phyloP scores from a whole-genome alignment of 1,284 basidiomycete genomes.

The Cryptococcus jaspeensis region DNA sequence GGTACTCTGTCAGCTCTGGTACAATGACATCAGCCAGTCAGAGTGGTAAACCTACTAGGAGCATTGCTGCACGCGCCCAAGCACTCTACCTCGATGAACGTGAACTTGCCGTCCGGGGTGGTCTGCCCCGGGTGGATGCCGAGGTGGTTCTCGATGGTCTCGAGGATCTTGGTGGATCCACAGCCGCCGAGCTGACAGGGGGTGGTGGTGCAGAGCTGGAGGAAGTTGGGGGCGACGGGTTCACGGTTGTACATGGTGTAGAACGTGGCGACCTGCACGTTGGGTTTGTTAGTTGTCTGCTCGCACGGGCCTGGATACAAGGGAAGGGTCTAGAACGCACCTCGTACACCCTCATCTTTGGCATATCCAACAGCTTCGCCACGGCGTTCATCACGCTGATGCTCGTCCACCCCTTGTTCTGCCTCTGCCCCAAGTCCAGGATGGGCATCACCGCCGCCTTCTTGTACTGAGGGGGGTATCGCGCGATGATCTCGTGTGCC shows the following conservation, averaged over 20 bases:
- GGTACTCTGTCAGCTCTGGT: neutral
- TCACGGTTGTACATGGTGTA: conserved; percentile 99
- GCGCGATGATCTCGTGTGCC: conserved; percentile 84
- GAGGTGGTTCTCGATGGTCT: conserved; percentile 80
- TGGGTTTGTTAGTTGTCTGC: neutral
- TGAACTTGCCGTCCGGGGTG: conserved; percentile 94
- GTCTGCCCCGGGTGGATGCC: conserved; percentile 85
- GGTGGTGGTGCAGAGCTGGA: conserved; percentile 98
- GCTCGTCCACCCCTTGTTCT: conserved; percentile 98
- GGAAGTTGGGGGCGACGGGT: conserved; percentile 90
- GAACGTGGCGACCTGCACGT: conserved; percentile 78
- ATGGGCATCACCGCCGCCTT: conserved; percentile 96
- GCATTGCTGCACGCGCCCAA: conserved; percentile 98
- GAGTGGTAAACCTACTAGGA: conserved; percentile 60
- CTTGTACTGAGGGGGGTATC: conserved; percentile 96
- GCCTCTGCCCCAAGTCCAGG: conserved; percentile 92
- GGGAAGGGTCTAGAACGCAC: conserved; percentile 20
- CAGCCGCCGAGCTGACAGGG: conserved; percentile 93
- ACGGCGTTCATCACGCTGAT: conserved; percentile 99
- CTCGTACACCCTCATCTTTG: conserved; percentile 98
- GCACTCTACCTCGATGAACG: conserved; percentile 96
- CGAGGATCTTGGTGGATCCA: conserved; percentile 78
- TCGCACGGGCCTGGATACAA: neutral
- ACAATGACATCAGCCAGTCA: too few relatives aligned
- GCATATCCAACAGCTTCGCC: conserved; percentile 87